These are phyloP conservation scores for Tolypocladium guangdongense DNA, from an alignment of 2,329 filamentous ascomycete genomes.

Conservation along the genomic window DNA sequence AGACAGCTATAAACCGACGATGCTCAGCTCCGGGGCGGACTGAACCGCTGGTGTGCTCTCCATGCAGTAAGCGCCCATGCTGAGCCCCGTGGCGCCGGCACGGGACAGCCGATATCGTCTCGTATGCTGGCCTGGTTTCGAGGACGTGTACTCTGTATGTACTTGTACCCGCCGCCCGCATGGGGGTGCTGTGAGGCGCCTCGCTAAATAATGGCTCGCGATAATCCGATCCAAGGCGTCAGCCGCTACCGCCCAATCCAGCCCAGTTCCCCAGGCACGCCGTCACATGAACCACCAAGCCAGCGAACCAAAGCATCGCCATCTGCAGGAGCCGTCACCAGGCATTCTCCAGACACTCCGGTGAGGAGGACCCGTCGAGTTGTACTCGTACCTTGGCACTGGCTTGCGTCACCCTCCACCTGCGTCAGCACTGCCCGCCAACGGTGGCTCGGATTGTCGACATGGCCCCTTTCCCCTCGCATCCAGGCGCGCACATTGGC, in stretches of 20 bases:
- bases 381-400: too few relatives aligned
- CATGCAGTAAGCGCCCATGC: background rate
- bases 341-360: too few relatives aligned
- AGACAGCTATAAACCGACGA: background rate
- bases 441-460: too few relatives aligned
- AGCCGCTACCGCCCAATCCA: background rate
- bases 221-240: background rate
- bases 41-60: too few relatives aligned
- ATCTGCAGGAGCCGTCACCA: background rate
- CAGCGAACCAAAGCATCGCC: too few relatives aligned
- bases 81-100: constrained; percentile 1
- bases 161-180: background rate
- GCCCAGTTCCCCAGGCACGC: background rate
- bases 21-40: background rate
- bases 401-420: background rate
- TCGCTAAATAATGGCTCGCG: too few relatives aligned
- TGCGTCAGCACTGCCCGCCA: too few relatives aligned
- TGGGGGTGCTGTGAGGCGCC: background rate
- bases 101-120: background rate
- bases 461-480: too few relatives aligned
- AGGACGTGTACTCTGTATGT: background rate
- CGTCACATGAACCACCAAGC: background rate
- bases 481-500: too few relatives aligned
- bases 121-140: background rate
- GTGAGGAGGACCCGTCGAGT: too few relatives aligned